Base-by-base conservation (phyloP, 345 rosid species). In the Boechera stricta region DNA sequence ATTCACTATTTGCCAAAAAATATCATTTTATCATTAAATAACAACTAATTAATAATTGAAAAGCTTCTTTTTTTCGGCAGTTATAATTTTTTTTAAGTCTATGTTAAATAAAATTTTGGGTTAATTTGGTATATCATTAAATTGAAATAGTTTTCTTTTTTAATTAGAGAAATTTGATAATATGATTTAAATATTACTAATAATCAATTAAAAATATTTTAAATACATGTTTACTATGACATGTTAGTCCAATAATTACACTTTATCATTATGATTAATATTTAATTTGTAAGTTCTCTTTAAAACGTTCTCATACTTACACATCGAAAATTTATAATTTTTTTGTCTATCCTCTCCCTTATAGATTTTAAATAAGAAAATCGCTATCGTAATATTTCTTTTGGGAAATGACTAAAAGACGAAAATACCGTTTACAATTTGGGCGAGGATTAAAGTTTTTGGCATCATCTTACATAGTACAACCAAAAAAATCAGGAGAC, bases 1-100 rank as follows among this genome's bases (percentile, higher is more conserved):
- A 39, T 57, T 65, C 48, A 57, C 77, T 71, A 72, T 68, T 33
- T 65, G 31, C 67, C 48, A 49, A 72, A 39, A 45, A 29, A 0
- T 38, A 12, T 57, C 35, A 45, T 71, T 45, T 70, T 77, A 42
- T 41, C 68, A 67, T 48, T 12, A 18, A 31, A 42, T 15, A 55
- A 6, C 28, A 66, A 7, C 10, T n/a, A 5, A 45, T 61, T 8
- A 9, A 33, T 61, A 48, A 35, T 32, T 11, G 13, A 28, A 47
- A 49, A 75, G 53, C 21, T 52, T 55, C 9, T 16, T 55, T 33
- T 57, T 35, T 10, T 24, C 45, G 52, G 11, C 67, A 48, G 59
- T 66, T 66, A 26, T 18, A 47, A 57, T 58, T 21, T 57, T 3
- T 4, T 64, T 63, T 15, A 12, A 18, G 12, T 51, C 2, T 45